Evolutionary conservation across 2,329 filamentous ascomycete genomes (phyloP).

Genomic region (Diaporthe vaccinii): DNA sequence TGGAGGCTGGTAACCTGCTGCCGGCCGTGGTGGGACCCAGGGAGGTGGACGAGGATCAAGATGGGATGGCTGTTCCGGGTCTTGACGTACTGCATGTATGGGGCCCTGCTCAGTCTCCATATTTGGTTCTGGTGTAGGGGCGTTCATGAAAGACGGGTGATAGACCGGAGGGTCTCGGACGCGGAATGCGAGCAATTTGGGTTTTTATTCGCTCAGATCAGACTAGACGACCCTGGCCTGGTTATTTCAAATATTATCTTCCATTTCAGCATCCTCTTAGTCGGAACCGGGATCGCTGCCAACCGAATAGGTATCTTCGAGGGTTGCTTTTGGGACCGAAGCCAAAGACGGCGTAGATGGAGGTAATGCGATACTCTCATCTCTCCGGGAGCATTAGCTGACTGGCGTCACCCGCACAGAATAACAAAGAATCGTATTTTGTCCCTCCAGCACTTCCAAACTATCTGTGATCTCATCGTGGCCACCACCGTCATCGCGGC

Average conservation of each 20-base stretch:
- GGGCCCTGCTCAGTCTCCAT: constrained; percentile 40
- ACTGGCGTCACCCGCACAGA: background rate
- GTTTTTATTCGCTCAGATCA: constrained; percentile 42
- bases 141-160: constrained; percentile 35
- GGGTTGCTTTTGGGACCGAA: constrained; percentile 32
- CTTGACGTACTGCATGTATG: constrained; percentile 34
- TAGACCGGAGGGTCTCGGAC: background rate
- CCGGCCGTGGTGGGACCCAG: constrained; percentile 43
- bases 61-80: constrained; percentile 35
- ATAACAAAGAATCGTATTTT: constrained; percentile 38
- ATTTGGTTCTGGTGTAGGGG: constrained; percentile 46
- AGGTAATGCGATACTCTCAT: background rate
- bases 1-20: constrained; percentile 44
- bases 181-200: constrained; percentile 38
- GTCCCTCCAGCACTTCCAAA: constrained; percentile 43
- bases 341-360: constrained; percentile 31
- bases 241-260: constrained; percentile 42
- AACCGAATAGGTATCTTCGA: constrained; percentile 28
- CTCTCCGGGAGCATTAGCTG: background rate
- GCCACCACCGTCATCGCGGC: constrained; percentile 42
- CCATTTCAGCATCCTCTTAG: constrained; percentile 40
- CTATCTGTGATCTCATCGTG: constrained; percentile 42
- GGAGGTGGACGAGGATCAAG: constrained; percentile 39
- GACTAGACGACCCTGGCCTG: constrained; percentile 38
- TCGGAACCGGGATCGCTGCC: constrained; percentile 32